Conservation (phyloP, 1,139 yeast genomes). For the Trichomonascaceae sp. region DNA sequence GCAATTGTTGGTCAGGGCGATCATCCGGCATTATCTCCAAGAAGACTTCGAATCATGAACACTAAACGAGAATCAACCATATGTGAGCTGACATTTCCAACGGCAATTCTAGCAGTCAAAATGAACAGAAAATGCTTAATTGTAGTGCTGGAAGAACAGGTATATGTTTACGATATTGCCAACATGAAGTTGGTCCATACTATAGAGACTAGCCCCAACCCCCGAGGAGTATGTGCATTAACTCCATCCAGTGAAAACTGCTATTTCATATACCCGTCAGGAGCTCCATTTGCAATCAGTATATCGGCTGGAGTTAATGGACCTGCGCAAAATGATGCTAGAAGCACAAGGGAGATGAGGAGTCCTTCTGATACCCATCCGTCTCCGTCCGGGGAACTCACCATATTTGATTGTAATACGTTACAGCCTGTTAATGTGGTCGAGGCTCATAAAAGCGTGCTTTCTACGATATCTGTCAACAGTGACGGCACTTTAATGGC, state of each 20-base stretch:
- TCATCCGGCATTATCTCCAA: constrained; percentile 69
- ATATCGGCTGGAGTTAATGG: constrained; percentile 6
- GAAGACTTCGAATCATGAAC: constrained; percentile 74
- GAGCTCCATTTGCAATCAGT: constrained; percentile 33
- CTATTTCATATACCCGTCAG: constrained; percentile 83
- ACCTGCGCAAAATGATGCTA: constrained; percentile 7
- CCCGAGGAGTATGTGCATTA: constrained; percentile 48
- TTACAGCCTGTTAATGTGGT: constrained; percentile 83
- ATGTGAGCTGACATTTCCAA: constrained; percentile 86
- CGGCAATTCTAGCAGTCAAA: constrained; percentile 70
- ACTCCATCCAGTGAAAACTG: constrained; percentile 61
- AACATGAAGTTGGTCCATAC: constrained; percentile 86
- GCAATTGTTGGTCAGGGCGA: constrained; percentile 89
- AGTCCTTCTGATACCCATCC: neutral
- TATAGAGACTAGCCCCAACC: constrained; percentile 75
- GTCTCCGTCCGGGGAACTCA: constrained; percentile 68
- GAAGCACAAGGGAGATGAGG: neutral
- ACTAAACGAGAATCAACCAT: constrained; percentile 65
- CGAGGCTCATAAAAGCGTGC: constrained; percentile 85
- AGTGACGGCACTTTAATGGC: constrained; percentile 79
- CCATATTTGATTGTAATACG: constrained; percentile 69
- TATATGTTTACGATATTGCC: constrained; percentile 80
- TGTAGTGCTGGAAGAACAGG: constrained; percentile 76
- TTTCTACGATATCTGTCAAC: constrained; percentile 74
- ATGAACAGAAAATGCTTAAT: constrained; percentile 69